Percentiles rank a stretch among this genome's conserved stretches.
Conservation (phyloP, 202 grass and related monocot species). For the Zizania palustris region DNA sequence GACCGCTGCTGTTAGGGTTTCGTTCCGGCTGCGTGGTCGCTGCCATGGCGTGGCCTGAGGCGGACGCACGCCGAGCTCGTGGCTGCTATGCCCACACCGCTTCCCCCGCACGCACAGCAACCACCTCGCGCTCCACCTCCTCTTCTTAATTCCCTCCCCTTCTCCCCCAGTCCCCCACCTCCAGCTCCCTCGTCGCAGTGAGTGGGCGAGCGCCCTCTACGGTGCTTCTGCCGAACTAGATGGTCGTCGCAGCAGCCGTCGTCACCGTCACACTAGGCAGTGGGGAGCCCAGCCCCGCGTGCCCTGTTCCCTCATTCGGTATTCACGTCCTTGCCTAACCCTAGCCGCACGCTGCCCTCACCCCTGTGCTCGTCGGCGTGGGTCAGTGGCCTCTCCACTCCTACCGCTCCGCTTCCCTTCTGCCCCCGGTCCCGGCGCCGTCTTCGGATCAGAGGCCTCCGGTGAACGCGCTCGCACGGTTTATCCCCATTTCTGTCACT, state of each 20-base stretch:
- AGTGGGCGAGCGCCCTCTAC: conserved; percentile 3
- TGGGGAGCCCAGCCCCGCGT: too few relatives aligned
- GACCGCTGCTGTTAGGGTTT: too few relatives aligned
- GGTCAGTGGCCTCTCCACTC: too few relatives aligned
- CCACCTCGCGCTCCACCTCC: conserved; percentile 51
- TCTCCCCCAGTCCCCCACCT: not conserved
- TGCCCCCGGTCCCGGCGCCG: too few relatives aligned
- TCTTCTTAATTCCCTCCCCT: conserved; percentile 34
- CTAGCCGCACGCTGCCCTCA: too few relatives aligned
- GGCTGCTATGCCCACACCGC: conserved; percentile 59
- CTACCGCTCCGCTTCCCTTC: too few relatives aligned
- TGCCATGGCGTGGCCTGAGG: conserved; percentile 49
- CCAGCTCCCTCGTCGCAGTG: conserved; percentile 39
- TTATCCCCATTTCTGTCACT: conserved; percentile 34
- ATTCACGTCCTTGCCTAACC: too few relatives aligned
- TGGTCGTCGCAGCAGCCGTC: conserved; percentile 44
- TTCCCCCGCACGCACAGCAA: conserved; percentile 97
- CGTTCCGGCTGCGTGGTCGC: conserved; percentile 32
- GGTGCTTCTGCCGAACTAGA: not conserved
- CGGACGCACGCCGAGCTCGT: conserved; percentile 70
- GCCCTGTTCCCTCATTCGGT: too few relatives aligned
- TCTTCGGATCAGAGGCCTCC: too few relatives aligned
- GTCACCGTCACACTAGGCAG: too few relatives aligned
- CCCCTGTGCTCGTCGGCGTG: too few relatives aligned
- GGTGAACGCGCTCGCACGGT: too few relatives aligned